Evolutionary conservation across 352 stramenopile species (phyloP), one percentile per base, ranked within the genome.

Genomic region (Elongisporangium undulatum): DNA sequence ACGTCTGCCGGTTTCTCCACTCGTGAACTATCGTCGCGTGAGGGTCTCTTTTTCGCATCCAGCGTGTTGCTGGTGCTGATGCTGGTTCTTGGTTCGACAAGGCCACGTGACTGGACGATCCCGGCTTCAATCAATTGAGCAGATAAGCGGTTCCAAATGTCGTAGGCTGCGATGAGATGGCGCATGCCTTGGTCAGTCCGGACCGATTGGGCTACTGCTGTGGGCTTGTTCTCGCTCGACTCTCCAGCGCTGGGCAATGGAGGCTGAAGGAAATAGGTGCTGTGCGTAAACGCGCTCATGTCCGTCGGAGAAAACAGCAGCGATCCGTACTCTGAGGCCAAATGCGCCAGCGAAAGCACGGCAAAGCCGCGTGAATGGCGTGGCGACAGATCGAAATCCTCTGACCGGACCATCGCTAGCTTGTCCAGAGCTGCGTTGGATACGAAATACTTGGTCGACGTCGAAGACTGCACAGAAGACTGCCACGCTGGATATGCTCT

Each of bases 261-360:
- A 61, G 12, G 59, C 55, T n/a, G 12, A 15, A 8, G 23, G 21
- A 20, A 16, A 21, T 81, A 72, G 0, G 67, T 56, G 41, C 82
- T 87, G 65, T 79, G 69, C 6, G 77, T 66, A 50, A 88, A 90
- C 8, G 71, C 69, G 3, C 69, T 85, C 65, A 90, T 72, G 49
- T 92, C 82, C 12, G 63, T 68, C 0, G 78, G 79, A 12, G 75
- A 75, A 63, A 90, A 92, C 15, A 92, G 61, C 17, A 92, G 55
- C 13, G 74, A 76, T 1, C 78, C 72, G 29, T 79, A 87, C 49
- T 84, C 80, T 0, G 70, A 71, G 0, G 72, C 55, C 4, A 89
- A 39, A n/a, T 88, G 81, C 5, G 67, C 63, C 1, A 87, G 56
- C 15, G 79, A 63, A 22, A 89, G 62, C 21, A 72, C 53, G 0